Percentiles rank a stretch among this genome's conserved stretches.
Conservation (phyloP, 2,329 filamentous ascomycete genomes). For the Fusarium nisikadoi region DNA sequence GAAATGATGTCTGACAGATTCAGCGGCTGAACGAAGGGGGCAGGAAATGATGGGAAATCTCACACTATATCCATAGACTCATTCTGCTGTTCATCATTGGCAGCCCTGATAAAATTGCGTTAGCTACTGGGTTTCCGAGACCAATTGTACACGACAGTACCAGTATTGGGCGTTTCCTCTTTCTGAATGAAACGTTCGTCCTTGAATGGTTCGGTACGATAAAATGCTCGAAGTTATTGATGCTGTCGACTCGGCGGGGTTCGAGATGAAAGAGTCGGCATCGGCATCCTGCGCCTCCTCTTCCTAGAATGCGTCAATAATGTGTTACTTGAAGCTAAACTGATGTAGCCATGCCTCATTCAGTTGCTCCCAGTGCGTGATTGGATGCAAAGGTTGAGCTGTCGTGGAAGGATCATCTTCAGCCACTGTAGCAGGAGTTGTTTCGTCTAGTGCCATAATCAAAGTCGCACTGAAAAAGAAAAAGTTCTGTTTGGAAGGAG, state of each 20-base stretch:
- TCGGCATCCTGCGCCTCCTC: background rate
- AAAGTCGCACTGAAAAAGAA: background rate
- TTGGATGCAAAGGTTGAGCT: background rate
- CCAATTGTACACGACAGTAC: background rate
- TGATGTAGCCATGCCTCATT: background rate
- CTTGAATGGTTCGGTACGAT: constrained; percentile 25
- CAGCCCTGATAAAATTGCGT: background rate
- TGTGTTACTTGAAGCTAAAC: fast-evolving
- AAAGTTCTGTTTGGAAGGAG: too few species aligned
- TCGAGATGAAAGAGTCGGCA: constrained; percentile 9
- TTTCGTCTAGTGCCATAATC: background rate
- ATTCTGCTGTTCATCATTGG: constrained; percentile 31
- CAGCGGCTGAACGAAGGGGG: background rate
- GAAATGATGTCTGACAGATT: constrained; percentile 14
- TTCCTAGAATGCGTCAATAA: background rate
- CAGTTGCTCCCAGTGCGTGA: constrained; percentile 6
- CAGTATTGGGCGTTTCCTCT: constrained; percentile 21
- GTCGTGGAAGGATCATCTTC: background rate
- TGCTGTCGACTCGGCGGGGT: constrained; percentile 18
- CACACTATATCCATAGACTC: constrained; percentile 35
- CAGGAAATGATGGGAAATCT: fast-evolving
- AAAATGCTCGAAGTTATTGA: constrained; percentile 30
- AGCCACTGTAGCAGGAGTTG: background rate
- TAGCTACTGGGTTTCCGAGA: fast-evolving
- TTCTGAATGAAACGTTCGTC: constrained; percentile 27